A percentile compares a stretch with the other conserved stretches of the same genome.
phyloP scores from a whole-genome alignment of 306 rosid genomes.

The Castanopsis chinensis region DNA sequence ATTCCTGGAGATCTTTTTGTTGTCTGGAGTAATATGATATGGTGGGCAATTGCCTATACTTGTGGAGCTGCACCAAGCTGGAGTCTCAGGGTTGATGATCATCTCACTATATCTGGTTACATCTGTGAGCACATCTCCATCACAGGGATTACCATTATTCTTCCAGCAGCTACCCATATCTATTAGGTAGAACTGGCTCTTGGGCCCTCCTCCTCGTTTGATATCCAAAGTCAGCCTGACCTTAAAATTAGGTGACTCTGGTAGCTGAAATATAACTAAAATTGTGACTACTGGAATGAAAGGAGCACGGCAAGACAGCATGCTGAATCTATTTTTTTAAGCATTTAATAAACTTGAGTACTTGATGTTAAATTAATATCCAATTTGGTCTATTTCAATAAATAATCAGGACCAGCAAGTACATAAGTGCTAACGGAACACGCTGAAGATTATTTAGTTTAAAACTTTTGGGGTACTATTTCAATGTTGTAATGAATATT shows the following conservation, averaged over 20 bases:
- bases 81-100: constrained; percentile 58
- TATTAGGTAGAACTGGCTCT: constrained; percentile 67
- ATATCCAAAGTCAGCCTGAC: constrained; percentile 50
- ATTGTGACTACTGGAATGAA: constrained; percentile 1
- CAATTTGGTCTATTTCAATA: not conserved
- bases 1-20: constrained; percentile 58
- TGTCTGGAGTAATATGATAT: constrained; percentile 59
- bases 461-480: not conserved
- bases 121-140: constrained; percentile 49
- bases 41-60: constrained; percentile 65
- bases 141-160: constrained; percentile 53
- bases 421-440: not conserved
- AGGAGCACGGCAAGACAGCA: not conserved
- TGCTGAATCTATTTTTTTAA: not conserved
- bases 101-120: constrained; percentile 68
- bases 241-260: constrained; percentile 60
- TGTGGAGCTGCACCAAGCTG: constrained; percentile 55
- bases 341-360: not conserved
- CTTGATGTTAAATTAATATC: not conserved
- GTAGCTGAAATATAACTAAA: constrained; percentile 46
- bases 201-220: constrained; percentile 57
- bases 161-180: constrained; percentile 77
- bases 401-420: not conserved
- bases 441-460: not conserved
- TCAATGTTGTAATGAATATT: not conserved